Percentiles rank a stretch among this genome's conserved stretches.
phyloP scores from a whole-genome alignment of 345 rosid species.

The Murraya koenigii region DNA sequence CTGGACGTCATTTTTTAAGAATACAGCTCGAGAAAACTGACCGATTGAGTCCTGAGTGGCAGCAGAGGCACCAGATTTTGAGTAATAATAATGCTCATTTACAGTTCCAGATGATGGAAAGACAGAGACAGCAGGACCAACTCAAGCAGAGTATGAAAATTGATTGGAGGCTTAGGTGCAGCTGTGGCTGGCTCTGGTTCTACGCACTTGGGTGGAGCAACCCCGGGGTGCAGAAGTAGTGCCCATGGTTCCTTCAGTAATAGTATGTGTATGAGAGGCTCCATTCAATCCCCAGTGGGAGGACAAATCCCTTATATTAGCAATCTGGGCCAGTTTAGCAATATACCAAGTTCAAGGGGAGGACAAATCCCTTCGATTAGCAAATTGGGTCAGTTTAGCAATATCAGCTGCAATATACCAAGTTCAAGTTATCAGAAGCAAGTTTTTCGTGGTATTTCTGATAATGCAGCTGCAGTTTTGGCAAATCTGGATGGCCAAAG shows the following conservation, averaged over 20 bases:
- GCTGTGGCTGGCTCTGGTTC: background rate
- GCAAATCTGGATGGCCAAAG: conserved; percentile 1
- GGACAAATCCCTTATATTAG: conserved; percentile 9
- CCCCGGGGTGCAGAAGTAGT: background rate
- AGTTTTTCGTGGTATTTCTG: background rate
- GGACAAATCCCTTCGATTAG: conserved; percentile 10
- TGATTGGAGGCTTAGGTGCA: conserved; percentile 6
- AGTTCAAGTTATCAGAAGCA: background rate
- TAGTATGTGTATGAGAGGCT: background rate
- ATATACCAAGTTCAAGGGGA: background rate
- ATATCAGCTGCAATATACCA: background rate
- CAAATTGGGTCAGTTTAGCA: conserved; percentile 5
- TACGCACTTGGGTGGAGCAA: background rate
- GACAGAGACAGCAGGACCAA: conserved; percentile 10
- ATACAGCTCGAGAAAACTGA: background rate
- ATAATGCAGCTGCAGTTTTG: conserved; percentile 2
- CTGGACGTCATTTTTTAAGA: background rate
- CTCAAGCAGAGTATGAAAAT: background rate
- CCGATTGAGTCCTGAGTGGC: background rate
- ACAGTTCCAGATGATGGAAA: conserved; percentile 15
- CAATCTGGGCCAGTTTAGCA: conserved; percentile 8
- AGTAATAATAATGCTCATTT: conserved; percentile 7
- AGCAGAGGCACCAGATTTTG: conserved; percentile 3
- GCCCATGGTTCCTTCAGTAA: background rate
- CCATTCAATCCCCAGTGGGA: background rate